These are phyloP conservation scores for Chrysopogon serrulatus DNA, from an alignment of 176 grass and related monocot species.

Conservation along the genomic window DNA sequence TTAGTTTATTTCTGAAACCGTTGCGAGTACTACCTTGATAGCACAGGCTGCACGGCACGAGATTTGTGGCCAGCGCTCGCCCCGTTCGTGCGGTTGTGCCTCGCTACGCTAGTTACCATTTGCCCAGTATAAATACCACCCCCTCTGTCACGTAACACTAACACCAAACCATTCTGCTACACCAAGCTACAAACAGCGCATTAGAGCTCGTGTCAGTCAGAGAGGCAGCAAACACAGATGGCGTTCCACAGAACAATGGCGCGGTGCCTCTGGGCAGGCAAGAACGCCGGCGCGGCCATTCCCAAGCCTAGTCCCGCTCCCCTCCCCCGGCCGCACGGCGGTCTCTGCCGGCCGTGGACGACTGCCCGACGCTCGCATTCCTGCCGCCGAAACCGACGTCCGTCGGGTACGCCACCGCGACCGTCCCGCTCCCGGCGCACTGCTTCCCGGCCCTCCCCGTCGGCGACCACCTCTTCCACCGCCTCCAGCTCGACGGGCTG, in stretches of 20 bases:
- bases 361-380: constrained; percentile 41
- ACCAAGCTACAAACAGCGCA: not conserved
- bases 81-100: not conserved
- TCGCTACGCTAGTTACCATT: not conserved
- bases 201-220: not conserved
- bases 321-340: not conserved
- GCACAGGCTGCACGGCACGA: no score
- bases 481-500: constrained; percentile 53
- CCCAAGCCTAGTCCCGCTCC: constrained; percentile 2
- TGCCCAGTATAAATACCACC: constrained; percentile 46
- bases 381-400: constrained; percentile 3
- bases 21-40: not conserved
- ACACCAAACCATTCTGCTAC: not conserved
- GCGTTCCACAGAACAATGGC: constrained; percentile 52
- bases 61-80: not conserved
- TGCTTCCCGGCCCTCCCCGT: constrained; percentile 72
- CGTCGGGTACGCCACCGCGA: constrained; percentile 21
- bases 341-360: constrained; percentile 37
- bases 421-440: constrained; percentile 44
- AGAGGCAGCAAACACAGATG: constrained; percentile 34
- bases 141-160: constrained; percentile 16
- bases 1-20: not conserved
- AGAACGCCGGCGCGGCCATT: not conserved
- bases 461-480: constrained; percentile 49
- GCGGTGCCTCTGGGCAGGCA: constrained; percentile 38